Evolutionary conservation across 75 land plant species (phyloP), one percentile per base, ranked within the genome.

Genomic region (Selaginella moellendorffii): DNA sequence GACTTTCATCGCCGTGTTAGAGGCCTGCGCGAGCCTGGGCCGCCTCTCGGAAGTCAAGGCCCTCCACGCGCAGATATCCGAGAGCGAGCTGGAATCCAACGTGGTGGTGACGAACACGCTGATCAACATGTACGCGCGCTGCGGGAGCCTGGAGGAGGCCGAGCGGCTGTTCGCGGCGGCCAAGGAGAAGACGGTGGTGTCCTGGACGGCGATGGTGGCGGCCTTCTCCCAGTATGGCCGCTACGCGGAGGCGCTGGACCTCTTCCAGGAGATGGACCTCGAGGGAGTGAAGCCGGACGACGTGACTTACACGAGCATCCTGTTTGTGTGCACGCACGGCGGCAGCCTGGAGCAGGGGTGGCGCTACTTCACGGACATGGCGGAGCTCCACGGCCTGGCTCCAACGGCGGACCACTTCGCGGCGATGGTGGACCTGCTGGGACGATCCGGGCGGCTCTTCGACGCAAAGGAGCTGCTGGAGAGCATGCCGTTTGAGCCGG

Each of bases 401-500:
- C 24, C 59, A 21, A 5, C 8, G 59, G 59, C 59, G n/a, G 59
- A 25, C 59, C 59, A 19, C 9, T 24, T 8, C 24, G 59, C 23
- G 17, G 24, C 23, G 17, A 56, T 56, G 5, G 24, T 56, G 8
- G 59, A 56, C 24, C 59, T 56, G 5, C 59, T 56, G 24, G 59
- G 59, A 0, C 58, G 71, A 54, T 30, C 73, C 25, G 82, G 82
- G 18, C 31, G 60, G 52, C 78, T 80, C 12, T 52, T 76, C 20
- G 28, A 51, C n/a, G 82, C 82, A 24, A 27, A 77, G 23, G 74
- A 74, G 42, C 72, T 81, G 27, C 68, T 82, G 21, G 65, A 66
- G 0, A 64, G 70, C 28, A 82, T 82, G 82, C 64, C 65, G n/a
- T 30, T 79, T 9, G 46, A 71, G 54, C 71, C 85, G 5, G 66